These are phyloP conservation scores for Rosa chinensis DNA, from an alignment of 306 rosid genomes.

Conservation along the genomic window DNA sequence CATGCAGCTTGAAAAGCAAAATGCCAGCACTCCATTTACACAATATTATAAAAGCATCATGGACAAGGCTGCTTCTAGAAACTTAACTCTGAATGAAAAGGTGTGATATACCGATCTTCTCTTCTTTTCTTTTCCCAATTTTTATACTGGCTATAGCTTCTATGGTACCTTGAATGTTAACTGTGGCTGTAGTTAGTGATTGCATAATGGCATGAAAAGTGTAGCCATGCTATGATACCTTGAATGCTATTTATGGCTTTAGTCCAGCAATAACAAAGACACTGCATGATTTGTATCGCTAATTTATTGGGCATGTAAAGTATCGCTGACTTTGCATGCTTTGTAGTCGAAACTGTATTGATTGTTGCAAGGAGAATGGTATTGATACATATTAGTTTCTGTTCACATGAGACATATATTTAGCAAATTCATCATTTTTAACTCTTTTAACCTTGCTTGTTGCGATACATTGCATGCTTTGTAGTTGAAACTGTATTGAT, in stretches of 20 bases:
- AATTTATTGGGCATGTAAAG: not conserved
- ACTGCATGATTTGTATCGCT: too few species aligned
- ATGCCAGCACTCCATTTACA: constrained; percentile 50
- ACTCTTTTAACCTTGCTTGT: not conserved
- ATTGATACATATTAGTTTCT: not conserved
- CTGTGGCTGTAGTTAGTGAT: not conserved
- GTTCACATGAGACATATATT: not conserved
- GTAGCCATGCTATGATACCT: not conserved
- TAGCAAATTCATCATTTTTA: not conserved
- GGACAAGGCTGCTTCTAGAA: constrained; percentile 72
- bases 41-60: constrained; percentile 79
- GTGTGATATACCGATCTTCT: constrained; percentile 40
- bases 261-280: not conserved
- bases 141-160: not conserved
- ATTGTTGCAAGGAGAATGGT: not conserved
- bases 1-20: constrained; percentile 68
- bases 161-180: not conserved
- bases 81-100: constrained; percentile 48
- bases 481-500: not conserved
- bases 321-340: not conserved
- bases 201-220: not conserved
- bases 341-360: not conserved
- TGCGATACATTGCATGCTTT: not conserved
- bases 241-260: not conserved
- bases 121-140: not conserved